Evolutionary conservation across 176 grass and related monocot species (phyloP).

Genomic region (Phoenix roebelenii): DNA sequence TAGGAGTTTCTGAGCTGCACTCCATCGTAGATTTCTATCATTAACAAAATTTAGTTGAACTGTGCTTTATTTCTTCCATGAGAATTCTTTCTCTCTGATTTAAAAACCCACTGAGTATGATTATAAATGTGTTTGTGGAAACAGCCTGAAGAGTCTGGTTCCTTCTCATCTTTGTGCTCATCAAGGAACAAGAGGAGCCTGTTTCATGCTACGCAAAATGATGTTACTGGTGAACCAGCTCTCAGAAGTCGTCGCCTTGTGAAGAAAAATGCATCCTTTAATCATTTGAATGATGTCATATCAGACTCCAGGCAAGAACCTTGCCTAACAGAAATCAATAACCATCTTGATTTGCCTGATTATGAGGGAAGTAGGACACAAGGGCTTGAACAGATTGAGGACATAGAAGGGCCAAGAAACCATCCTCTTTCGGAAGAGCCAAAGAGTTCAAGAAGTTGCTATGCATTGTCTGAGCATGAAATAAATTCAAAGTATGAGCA

Average conservation of each 20-base stretch:
- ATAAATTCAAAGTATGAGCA: constrained; percentile 26
- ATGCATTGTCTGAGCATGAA: constrained; percentile 25
- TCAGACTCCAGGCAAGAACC: not conserved
- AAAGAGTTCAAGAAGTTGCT: constrained; percentile 9
- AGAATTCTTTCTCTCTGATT: too few relatives aligned
- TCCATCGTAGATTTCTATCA: constrained; percentile 6
- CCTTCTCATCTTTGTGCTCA: constrained; percentile 20
- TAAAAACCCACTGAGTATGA: too few relatives aligned
- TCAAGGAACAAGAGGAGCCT: constrained; percentile 43
- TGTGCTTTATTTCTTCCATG: too few relatives aligned
- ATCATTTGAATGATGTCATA: constrained; percentile 21
- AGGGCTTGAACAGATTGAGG: constrained; percentile 12
- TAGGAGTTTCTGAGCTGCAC: not conserved
- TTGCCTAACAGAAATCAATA: too few relatives aligned
- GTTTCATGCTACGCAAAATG: constrained; percentile 15
- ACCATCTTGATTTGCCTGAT: constrained; percentile 6
- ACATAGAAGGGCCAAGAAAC: constrained; percentile 12
- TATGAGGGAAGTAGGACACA: constrained; percentile 17
- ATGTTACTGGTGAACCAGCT: constrained; percentile 14
- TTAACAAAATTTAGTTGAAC: too few relatives aligned
- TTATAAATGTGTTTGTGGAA: constrained; percentile 18
- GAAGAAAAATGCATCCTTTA: constrained; percentile 27
- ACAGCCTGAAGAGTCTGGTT: constrained; percentile 15
- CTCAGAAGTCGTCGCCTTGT: constrained; percentile 24
- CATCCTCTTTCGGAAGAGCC: not conserved